phyloP scores from a whole-genome alignment of 2,329 filamentous ascomycete genomes.

The Sclerotinia trifoliorum region DNA sequence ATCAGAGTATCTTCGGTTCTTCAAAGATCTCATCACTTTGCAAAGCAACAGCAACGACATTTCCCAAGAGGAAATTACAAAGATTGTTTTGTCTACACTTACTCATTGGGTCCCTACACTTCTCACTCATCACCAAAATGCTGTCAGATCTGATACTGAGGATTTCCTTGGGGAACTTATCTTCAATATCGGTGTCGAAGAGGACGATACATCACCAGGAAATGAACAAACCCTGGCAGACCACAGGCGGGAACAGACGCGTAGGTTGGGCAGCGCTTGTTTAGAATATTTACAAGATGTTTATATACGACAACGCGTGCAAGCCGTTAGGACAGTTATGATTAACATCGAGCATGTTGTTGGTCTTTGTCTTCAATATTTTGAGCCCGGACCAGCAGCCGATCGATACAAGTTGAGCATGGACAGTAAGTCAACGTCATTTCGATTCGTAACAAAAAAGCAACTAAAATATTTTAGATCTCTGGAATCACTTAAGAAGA shows the following conservation, averaged over 20 bases:
- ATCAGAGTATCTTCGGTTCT: conserved; percentile 39
- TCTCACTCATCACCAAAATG: conserved; percentile 49
- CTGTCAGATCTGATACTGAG: conserved; percentile 46
- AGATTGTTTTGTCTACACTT: conserved; percentile 43
- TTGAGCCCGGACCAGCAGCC: conserved; percentile 25
- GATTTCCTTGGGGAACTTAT: conserved; percentile 33
- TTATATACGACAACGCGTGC: conserved; percentile 34
- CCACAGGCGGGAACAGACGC: conserved; percentile 20
- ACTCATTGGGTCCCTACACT: conserved; percentile 52
- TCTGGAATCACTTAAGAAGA: conserved; percentile 37
- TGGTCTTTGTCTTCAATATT: conserved; percentile 32
- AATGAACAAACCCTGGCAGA: conserved; percentile 21
- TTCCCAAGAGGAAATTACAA: conserved; percentile 42
- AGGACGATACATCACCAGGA: conserved; percentile 25
- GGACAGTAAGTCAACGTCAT: conserved; percentile 28
- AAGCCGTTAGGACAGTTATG: conserved; percentile 35
- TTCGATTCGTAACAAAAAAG: neutral
- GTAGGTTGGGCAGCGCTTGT: conserved; percentile 35
- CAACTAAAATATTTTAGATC: conserved; percentile 23
- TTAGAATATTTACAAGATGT: conserved; percentile 37
- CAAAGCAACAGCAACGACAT: conserved; percentile 35
- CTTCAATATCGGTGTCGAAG: conserved; percentile 26
- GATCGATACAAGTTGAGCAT: conserved; percentile 28
- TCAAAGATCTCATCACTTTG: conserved; percentile 33
- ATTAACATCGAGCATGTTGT: conserved; percentile 34